Conservation (phyloP, 257 asterid species). For the Paulownia fortunei region DNA sequence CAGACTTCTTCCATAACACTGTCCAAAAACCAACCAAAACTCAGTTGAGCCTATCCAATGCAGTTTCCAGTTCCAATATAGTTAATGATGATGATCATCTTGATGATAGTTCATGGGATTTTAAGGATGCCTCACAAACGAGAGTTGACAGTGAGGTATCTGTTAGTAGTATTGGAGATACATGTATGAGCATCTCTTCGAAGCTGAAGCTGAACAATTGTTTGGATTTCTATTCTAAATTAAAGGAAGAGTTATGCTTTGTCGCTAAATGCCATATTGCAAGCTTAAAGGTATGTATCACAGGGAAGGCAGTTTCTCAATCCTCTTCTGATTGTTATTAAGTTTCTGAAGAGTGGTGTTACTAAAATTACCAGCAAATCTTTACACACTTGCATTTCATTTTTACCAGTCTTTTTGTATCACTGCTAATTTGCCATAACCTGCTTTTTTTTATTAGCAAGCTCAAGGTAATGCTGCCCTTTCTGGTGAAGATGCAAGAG, state of each 20-base stretch:
- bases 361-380: conserved; percentile 2
- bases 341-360: neutral
- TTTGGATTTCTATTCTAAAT: conserved; percentile 64
- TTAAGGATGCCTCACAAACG: conserved; percentile 58
- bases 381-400: conserved; percentile 25
- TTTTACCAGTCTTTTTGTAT: conserved; percentile 4
- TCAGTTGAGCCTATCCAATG: conserved; percentile 40
- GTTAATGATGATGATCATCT: conserved; percentile 46
- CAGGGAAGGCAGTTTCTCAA: conserved; percentile 2
- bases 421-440: conserved; percentile 21
- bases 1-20: conserved; percentile 42
- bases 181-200: conserved; percentile 41
- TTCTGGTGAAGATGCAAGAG: conserved; percentile 42
- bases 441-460: conserved; percentile 38
- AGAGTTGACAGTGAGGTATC: conserved; percentile 37
- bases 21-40: conserved; percentile 35
- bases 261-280: conserved; percentile 50
- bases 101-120: conserved; percentile 61
- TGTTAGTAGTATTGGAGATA: conserved; percentile 39
- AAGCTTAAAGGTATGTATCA: conserved; percentile 56
- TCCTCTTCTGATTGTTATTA: conserved; percentile 1
- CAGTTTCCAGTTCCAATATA: conserved; percentile 37
- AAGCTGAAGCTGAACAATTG: conserved; percentile 51
- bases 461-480: conserved; percentile 40
- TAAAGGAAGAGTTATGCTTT: conserved; percentile 55